Evolutionary conservation across 2,329 filamentous ascomycete genomes (phyloP).

Genomic region (Colletotrichum ledebouriae): DNA sequence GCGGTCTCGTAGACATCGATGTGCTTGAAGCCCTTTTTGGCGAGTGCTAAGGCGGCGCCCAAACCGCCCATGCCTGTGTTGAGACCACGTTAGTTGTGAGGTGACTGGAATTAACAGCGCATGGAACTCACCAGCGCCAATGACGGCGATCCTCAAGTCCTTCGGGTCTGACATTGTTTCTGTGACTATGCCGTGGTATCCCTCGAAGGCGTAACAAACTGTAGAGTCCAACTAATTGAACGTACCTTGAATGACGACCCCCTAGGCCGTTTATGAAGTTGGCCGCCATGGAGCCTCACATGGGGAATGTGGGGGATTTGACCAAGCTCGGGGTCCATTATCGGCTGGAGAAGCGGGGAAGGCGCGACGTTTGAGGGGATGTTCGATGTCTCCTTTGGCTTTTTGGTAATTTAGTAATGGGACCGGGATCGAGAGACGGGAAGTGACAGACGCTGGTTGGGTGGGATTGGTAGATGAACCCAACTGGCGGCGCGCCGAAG

Average conservation of each 20-base stretch:
- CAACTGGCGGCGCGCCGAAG: constrained; percentile 31
- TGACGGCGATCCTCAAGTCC: constrained; percentile 58
- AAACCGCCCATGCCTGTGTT: constrained; percentile 81
- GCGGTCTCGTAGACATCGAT: constrained; percentile 83
- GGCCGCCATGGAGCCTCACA: constrained; percentile 33
- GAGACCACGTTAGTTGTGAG: constrained; percentile 13
- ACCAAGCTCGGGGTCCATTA: constrained; percentile 34
- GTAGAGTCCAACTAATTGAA: constrained; percentile 5
- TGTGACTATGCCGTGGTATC: neutral
- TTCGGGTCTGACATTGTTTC: constrained; percentile 49
- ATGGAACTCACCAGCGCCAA: constrained; percentile 59
- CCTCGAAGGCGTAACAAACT: constrained; percentile 13
- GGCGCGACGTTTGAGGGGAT: constrained; percentile 32
- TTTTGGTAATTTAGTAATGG: constrained; percentile 18
- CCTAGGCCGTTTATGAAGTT: constrained; percentile 28
- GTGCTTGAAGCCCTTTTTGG: constrained; percentile 80
- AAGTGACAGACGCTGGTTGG: constrained; percentile 14
- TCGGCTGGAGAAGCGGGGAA: constrained; percentile 41
- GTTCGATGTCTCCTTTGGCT: constrained; percentile 24
- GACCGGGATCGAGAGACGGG: constrained; percentile 33
- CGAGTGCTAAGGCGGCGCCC: constrained; percentile 77
- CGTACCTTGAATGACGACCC: neutral
- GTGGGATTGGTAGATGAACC: constrained; percentile 17
- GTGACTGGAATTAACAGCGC: neutral
- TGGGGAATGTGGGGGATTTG: constrained; percentile 36